phyloP scores from a whole-genome alignment of 2,329 filamentous ascomycete species.

The Tolypocladium tundrense region DNA sequence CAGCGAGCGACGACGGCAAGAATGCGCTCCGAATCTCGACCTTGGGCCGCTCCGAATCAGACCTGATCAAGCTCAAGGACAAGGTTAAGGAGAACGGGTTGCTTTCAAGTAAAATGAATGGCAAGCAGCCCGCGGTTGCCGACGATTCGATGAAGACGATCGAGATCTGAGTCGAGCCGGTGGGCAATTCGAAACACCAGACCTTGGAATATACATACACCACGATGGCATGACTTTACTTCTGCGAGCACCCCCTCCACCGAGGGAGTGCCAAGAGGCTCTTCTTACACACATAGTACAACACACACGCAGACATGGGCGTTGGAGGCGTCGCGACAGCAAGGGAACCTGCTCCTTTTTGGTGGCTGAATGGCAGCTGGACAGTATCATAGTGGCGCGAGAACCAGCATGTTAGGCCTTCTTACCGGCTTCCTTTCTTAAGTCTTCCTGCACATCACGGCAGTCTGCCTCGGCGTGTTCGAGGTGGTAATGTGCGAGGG shows the following conservation, averaged over 20 bases:
- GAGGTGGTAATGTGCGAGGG: background rate
- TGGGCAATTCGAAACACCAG: background rate
- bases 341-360: slow-evolving; percentile 2
- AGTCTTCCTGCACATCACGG: background rate
- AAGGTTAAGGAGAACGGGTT: slow-evolving; percentile 29
- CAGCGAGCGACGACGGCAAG: slow-evolving; percentile 33
- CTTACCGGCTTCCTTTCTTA: background rate
- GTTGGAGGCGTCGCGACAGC: slow-evolving; percentile 9
- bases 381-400: background rate
- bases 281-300: background rate
- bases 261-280: background rate
- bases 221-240: slow-evolving; percentile 13
- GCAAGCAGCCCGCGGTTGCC: slow-evolving; percentile 30
- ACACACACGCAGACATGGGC: slow-evolving; percentile 1
- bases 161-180: slow-evolving; percentile 36
- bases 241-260: background rate
- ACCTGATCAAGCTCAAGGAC: slow-evolving; percentile 27
- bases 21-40: slow-evolving; percentile 15
- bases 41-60: slow-evolving; percentile 22
- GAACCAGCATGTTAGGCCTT: background rate
- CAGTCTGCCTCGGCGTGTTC: background rate
- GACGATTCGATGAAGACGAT: slow-evolving; percentile 52
- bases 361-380: background rate
- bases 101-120: slow-evolving; percentile 25
- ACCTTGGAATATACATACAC: slow-evolving; percentile 10